Base-by-base conservation (phyloP, 768 basidiomycete species). In the Suillus spraguei region DNA sequence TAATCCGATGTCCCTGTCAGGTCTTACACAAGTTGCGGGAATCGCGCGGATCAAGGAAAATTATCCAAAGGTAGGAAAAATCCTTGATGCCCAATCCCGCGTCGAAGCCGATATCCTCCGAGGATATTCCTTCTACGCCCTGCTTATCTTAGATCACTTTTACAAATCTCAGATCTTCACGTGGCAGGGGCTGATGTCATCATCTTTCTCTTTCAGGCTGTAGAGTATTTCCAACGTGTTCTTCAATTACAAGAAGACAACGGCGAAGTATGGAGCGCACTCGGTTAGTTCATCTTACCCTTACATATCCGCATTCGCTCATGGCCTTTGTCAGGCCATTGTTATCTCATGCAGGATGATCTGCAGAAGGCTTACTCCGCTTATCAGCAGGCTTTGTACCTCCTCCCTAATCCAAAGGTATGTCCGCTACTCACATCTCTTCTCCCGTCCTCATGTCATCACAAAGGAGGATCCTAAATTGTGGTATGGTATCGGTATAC, bases 401-500 rank as follows among this genome's bases (percentile, higher is more conserved):
- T 96, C 66, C 86, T 99, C 42, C 94, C 94, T 3, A 96, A 97
- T 70, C 97, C 97, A 17, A 97, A 97, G 83, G 94, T 92, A 69
- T 35, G 75, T 70, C 63, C 28, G n/a, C 20, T 24, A 49, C 44
- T 61, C 49, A 28, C 5, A 35, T 60, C 0, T 16, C 55, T 59
- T 53, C 67, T 52, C 59, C 60, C 59, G 36, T 58, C 58, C 60
- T 49, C 60, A 65, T 63, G 59, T 63, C 58, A 52, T 60, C 58
- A 36, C 64, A 36, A 69, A 88, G 84, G 89, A 99, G 85, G 97
- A 99, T 76, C 96, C 97, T 5, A 98, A 99, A 73, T 83, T 99
- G 10, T 99, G 97, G 97, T 99, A 99, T 74, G 97, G 97, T 41
- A 99, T 99, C 73, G 97, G 97, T 39, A 99, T 99, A 63, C 87